Evolutionary conservation across 768 basidiomycete species (phyloP).

Genomic region (Clavaria fumosa): DNA sequence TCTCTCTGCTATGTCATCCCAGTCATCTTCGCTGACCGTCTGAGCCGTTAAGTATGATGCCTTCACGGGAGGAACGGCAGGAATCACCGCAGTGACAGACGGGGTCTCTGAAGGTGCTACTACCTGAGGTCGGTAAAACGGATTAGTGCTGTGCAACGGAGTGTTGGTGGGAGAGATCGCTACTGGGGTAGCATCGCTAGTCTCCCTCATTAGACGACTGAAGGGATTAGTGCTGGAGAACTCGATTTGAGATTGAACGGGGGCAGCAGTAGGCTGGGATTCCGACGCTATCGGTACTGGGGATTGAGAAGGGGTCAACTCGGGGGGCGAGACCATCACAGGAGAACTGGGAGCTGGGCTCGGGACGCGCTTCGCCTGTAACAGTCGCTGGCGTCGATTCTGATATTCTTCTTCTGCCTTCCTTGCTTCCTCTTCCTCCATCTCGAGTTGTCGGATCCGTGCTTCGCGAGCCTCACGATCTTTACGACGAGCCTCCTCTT

Average conservation of each 20-base stretch:
- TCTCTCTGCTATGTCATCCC: conserved; percentile 72
- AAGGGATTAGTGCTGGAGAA: conserved; percentile 80
- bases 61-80: conserved; percentile 32
- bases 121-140: conserved; percentile 35
- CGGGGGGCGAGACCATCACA: conserved; percentile 20
- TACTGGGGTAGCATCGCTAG: conserved; percentile 20
- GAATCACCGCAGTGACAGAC: conserved; percentile 21
- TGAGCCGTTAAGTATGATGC: conserved; percentile 49
- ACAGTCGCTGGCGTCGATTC: conserved; percentile 19
- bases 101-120: conserved; percentile 26
- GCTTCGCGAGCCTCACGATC: conserved; percentile 55
- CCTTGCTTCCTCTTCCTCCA: conserved; percentile 21
- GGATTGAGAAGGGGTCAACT: conserved; percentile 23
- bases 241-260: conserved; percentile 31
- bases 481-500: conserved; percentile 50
- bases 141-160: conserved; percentile 43
- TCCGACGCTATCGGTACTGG: conserved; percentile 21
- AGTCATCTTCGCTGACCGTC: conserved; percentile 40
- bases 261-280: conserved; percentile 13
- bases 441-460: conserved; percentile 54
- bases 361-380: conserved; percentile 23
- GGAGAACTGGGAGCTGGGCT: conserved; percentile 15
- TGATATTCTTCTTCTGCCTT: conserved; percentile 25
- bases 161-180: conserved; percentile 20
- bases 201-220: conserved; percentile 45